A percentile compares a stretch with the other conserved stretches of the same genome.
Conservation (phyloP, 2,329 filamentous ascomycete species). For the Thermothelomyces thermophilus region DNA sequence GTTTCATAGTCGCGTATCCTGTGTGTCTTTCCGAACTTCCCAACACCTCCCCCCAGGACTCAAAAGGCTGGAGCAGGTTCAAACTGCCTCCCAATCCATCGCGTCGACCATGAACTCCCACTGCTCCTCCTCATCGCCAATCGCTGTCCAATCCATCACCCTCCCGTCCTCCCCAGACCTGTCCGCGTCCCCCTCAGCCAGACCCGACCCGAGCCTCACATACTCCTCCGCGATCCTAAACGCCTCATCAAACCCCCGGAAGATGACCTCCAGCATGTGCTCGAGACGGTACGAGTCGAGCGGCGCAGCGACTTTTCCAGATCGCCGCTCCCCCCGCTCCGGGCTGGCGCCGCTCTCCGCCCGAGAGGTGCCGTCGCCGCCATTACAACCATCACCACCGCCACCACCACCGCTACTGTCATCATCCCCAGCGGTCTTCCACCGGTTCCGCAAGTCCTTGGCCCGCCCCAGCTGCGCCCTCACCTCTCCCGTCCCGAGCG, state of each 20-base stretch:
- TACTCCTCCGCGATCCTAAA: conserved; percentile 45
- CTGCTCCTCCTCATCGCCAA: conserved; percentile 34
- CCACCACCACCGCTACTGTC: no score
- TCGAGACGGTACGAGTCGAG: conserved; percentile 57
- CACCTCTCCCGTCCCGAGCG: conserved; percentile 50
- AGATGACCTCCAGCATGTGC: conserved; percentile 50
- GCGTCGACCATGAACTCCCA: conserved; percentile 55
- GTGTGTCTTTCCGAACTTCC: no score
- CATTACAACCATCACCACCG: no score
- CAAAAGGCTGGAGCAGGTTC: not conserved
- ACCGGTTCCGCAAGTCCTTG: conserved; percentile 64
- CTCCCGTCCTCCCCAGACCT: conserved; percentile 4
- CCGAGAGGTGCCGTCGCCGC: not conserved
- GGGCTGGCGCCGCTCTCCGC: not conserved
- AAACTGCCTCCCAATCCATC: conserved; percentile 50
- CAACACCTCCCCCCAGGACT: not conserved
- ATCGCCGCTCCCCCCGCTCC: conserved; percentile 1
- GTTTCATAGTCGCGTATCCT: no score
- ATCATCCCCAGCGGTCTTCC: conserved; percentile 62
- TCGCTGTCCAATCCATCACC: conserved; percentile 23
- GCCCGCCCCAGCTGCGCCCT: conserved; percentile 54
- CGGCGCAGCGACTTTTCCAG: conserved; percentile 25
- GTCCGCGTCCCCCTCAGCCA: conserved; percentile 8
- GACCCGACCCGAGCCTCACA: conserved; percentile 26
- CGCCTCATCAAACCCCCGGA: conserved; percentile 53